Conservation (phyloP, 1,284 basidiomycete species). For the Limonomyces culmigenus region DNA sequence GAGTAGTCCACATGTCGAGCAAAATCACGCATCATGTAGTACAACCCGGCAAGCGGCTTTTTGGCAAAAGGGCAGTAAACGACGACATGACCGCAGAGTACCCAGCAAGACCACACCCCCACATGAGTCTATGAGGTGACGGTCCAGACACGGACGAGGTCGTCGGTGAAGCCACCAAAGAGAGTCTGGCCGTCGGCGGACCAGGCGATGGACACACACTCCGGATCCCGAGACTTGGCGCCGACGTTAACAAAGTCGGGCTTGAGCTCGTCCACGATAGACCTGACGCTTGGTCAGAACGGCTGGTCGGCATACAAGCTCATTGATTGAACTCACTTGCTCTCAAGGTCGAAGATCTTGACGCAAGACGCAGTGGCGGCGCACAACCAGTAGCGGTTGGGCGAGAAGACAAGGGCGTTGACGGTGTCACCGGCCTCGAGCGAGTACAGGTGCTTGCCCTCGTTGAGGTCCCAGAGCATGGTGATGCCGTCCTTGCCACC, state of each 20-base stretch:
- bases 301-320: too few relatives aligned
- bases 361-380: conserved; percentile 96
- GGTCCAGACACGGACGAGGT: conserved; percentile 84
- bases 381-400: conserved; percentile 99
- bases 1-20: too few relatives aligned
- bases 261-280: conserved; percentile 97
- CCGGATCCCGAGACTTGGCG: conserved; percentile 73
- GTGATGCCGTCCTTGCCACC: conserved; percentile 99
- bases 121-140: conserved; percentile 73
- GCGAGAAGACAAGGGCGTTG: conserved; percentile 99
- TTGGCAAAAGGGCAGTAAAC: too few relatives aligned
- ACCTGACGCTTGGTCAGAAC: too few relatives aligned
- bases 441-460: conserved; percentile 99
- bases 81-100: too few relatives aligned
- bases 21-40: too few relatives aligned
- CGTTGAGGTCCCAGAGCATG: conserved; percentile 99
- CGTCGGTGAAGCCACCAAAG: conserved; percentile 90
- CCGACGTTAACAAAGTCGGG: conserved; percentile 75
- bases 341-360: conserved; percentile 98
- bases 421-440: conserved; percentile 97
- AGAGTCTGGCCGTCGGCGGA: conserved; percentile 95
- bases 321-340: too few relatives aligned
- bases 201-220: conserved; percentile 98
- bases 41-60: too few relatives aligned
- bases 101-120: too few relatives aligned